Conservation (phyloP, 2,329 filamentous ascomycete species). For the Tolypocladium paradoxum region DNA sequence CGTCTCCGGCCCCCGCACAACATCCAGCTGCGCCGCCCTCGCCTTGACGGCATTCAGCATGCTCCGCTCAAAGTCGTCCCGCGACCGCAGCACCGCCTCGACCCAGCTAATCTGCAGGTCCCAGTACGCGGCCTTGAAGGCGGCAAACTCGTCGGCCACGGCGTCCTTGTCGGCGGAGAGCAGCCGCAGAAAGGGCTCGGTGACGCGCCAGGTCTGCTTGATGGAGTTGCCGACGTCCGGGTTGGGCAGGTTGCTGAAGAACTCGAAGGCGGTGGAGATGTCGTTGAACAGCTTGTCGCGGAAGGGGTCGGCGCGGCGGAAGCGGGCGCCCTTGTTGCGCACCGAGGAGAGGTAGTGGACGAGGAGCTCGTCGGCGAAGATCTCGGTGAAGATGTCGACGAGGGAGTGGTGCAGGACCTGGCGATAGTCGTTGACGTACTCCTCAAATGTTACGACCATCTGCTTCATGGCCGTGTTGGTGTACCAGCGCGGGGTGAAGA, state of each 20-base stretch:
- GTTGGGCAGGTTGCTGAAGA: conserved; percentile 65
- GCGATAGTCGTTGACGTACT: conserved; percentile 84
- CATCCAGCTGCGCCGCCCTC: conserved; percentile 73
- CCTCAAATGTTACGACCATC: conserved; percentile 89
- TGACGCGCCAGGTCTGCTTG: conserved; percentile 86
- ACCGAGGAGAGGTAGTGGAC: conserved; percentile 74
- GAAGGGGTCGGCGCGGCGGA: conserved; percentile 77
- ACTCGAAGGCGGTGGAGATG: conserved; percentile 79
- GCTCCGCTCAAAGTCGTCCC: conserved; percentile 88
- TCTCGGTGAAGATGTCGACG: conserved; percentile 84
- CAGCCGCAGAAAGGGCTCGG: conserved; percentile 71
- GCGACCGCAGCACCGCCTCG: conserved; percentile 72
- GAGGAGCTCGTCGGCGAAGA: conserved; percentile 84
- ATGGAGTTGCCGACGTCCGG: conserved; percentile 61
- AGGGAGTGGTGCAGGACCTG: conserved; percentile 76
- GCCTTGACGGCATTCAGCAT: conserved; percentile 86
- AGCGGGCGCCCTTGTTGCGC: conserved; percentile 82
- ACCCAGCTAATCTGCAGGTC: conserved; percentile 94
- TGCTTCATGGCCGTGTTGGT: conserved; percentile 76
- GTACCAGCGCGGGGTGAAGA: conserved; percentile 92
- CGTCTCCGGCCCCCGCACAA: conserved; percentile 74
- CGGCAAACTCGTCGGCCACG: conserved; percentile 67
- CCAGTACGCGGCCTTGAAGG: conserved; percentile 82
- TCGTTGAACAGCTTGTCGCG: conserved; percentile 92
- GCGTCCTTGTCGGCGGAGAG: conserved; percentile 65